A percentile compares a stretch with the other conserved stretches of the same genome.
phyloP scores from a whole-genome alignment of 2,329 filamentous ascomycete species.

The Knufia fluminis region DNA sequence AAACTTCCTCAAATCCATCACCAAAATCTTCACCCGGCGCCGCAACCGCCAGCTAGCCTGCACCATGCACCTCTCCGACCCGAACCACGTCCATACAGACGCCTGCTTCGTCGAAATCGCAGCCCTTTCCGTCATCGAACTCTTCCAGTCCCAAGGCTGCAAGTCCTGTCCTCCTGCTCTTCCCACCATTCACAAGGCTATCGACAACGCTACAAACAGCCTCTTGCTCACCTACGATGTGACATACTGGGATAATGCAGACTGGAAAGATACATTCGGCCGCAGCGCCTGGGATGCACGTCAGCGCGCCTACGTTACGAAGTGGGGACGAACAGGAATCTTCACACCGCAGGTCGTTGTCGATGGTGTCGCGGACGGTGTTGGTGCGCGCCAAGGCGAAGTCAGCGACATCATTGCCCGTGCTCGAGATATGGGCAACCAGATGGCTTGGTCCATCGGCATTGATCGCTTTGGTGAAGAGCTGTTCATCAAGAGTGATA shows the following conservation, averaged over 20 bases:
- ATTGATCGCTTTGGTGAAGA: conserved; percentile 14
- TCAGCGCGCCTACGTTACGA: conserved; percentile 14
- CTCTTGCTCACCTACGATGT: conserved; percentile 19
- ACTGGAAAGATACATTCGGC: conserved; percentile 18
- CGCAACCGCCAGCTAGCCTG: neutral
- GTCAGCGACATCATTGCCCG: conserved; percentile 13
- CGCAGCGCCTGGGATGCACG: conserved; percentile 14
- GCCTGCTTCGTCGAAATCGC: conserved; percentile 11
- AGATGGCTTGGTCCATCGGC: conserved; percentile 12
- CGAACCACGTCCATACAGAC: conserved; percentile 13
- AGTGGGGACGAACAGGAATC: conserved; percentile 13
- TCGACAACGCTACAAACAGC: conserved; percentile 14
- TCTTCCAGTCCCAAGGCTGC: conserved; percentile 19
- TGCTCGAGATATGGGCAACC: conserved; percentile 14
- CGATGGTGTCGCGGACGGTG: conserved; percentile 15
- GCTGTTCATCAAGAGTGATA: conserved; percentile 13
- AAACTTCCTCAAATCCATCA: neutral
- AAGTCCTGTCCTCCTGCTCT: conserved; percentile 17
- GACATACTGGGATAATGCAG: conserved; percentile 17
- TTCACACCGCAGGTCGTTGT: conserved; percentile 18
- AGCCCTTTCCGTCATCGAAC: conserved; percentile 16
- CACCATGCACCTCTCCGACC: neutral
- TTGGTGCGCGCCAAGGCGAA: conserved; percentile 14
- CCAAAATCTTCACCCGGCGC: neutral
- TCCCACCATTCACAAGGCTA: conserved; percentile 14